These are phyloP conservation scores for Prototheca wickerhamii DNA, from an alignment of 163 green algal species.

Conservation along the genomic window DNA sequence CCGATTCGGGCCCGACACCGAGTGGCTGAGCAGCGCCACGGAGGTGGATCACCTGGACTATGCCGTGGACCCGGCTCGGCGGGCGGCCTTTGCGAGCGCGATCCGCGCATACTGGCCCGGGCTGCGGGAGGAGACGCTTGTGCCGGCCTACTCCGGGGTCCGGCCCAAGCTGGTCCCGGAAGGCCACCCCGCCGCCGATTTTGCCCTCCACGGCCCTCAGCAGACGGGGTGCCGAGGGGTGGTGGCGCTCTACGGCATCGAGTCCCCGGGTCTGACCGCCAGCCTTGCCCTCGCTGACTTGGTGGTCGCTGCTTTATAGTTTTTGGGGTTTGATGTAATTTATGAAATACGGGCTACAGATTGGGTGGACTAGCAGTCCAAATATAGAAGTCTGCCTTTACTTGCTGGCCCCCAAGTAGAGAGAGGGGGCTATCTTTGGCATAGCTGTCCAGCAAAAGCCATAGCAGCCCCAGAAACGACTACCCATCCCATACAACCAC, in stretches of 20 bases:
- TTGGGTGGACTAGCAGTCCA: too few species aligned
- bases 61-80: slow-evolving; percentile 40
- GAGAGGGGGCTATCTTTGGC: too few species aligned
- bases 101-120: slow-evolving; percentile 64
- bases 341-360: too few species aligned
- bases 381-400: too few species aligned
- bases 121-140: slow-evolving; percentile 52
- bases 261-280: slow-evolving; percentile 80
- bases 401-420: too few species aligned
- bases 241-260: slow-evolving; percentile 78
- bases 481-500: too few species aligned
- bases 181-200: slow-evolving; percentile 54
- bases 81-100: slow-evolving; percentile 46
- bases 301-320: neutral
- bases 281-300: slow-evolving; percentile 61
- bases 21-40: slow-evolving; percentile 47
- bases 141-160: slow-evolving; percentile 63
- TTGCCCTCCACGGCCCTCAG: slow-evolving; percentile 42
- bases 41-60: slow-evolving; percentile 42
- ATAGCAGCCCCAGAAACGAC: too few species aligned
- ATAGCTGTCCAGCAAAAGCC: too few species aligned
- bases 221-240: slow-evolving; percentile 61
- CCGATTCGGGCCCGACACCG: slow-evolving; percentile 80
- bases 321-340: neutral
- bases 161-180: slow-evolving; percentile 60